Conservation (phyloP, 2,329 filamentous ascomycete genomes). For the Colletotrichum spinosum region DNA sequence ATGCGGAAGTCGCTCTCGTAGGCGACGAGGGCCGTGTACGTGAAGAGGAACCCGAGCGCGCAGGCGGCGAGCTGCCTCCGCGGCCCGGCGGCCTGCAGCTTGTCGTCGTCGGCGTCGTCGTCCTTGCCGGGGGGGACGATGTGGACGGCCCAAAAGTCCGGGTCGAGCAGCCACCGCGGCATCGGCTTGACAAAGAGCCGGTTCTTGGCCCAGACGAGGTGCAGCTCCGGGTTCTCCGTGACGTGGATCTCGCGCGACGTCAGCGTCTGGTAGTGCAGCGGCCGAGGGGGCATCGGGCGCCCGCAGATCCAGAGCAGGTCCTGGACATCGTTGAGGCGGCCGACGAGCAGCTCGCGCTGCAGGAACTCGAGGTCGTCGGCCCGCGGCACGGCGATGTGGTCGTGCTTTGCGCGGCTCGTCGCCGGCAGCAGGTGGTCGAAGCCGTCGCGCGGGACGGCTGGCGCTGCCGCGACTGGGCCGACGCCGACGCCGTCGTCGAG, state of each 20-base stretch:
- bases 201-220: slow-evolving; percentile 53
- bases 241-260: slow-evolving; percentile 46
- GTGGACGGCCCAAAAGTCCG: slow-evolving; percentile 48
- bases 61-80: slow-evolving; percentile 43
- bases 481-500: slow-evolving; percentile 18
- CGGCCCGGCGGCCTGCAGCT: slow-evolving; percentile 4
- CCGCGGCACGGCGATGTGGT: slow-evolving; percentile 44
- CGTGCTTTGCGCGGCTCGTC: slow-evolving; percentile 43
- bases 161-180: slow-evolving; percentile 52
- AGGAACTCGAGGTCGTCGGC: slow-evolving; percentile 40
- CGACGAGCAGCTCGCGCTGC: slow-evolving; percentile 45
- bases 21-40: slow-evolving; percentile 51
- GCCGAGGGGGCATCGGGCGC: slow-evolving; percentile 41
- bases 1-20: slow-evolving; percentile 54
- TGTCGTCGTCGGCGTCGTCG: slow-evolving; percentile 3
- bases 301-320: slow-evolving; percentile 44
- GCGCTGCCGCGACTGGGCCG: slow-evolving; percentile 6
- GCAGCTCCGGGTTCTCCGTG: slow-evolving; percentile 52
- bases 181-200: slow-evolving; percentile 54
- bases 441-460: slow-evolving; percentile 14
- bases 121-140: slow-evolving; percentile 29
- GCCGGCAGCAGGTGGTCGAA: slow-evolving; percentile 44
- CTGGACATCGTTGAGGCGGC: slow-evolving; percentile 43
- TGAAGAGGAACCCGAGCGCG: slow-evolving; percentile 52
- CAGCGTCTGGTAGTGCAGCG: slow-evolving; percentile 42